Conservation (phyloP, 495 filamentous ascomycete genomes). For the Penicillium bovifimosum region DNA sequence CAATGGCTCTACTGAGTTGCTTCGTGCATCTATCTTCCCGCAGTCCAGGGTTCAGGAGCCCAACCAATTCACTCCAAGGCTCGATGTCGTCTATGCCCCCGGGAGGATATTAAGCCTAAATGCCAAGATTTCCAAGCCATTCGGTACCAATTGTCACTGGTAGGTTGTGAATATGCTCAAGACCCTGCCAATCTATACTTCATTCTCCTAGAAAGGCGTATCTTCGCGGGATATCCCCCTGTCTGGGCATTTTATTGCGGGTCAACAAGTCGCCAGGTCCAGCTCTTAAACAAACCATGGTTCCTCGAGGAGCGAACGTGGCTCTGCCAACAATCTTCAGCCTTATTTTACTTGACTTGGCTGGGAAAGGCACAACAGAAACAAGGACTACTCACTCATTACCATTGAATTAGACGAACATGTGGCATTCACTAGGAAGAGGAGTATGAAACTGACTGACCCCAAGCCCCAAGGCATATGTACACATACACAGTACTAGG, state of each 20-base stretch:
- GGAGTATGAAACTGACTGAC: neutral
- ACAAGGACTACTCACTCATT: too few species aligned
- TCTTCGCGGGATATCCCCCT: conserved; percentile 7
- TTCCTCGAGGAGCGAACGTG: neutral
- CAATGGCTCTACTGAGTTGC: neutral
- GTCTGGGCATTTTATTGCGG: neutral
- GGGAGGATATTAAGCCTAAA: conserved; percentile 24
- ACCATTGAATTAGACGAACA: too few species aligned
- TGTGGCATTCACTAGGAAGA: too few species aligned
- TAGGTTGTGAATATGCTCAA: conserved; percentile 3
- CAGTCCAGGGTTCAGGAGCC: neutral
- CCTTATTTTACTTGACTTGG: neutral
- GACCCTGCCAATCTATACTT: conserved; percentile 9
- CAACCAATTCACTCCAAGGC: neutral
- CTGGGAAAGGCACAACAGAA: too few species aligned
- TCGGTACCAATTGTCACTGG: conserved; percentile 15
- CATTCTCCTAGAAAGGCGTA: neutral
- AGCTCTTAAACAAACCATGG: conserved; percentile 2
- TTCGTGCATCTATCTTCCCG: neutral
- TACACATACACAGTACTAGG: too few species aligned
- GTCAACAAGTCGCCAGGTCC: neutral
- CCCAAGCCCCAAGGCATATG: too few species aligned
- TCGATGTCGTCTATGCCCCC: neutral
- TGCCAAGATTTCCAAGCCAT: conserved; percentile 20
- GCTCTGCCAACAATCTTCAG: neutral